These are phyloP conservation scores for Ocimum tenuiflorum DNA, from an alignment of 257 asterid species.

Conservation along the genomic window DNA sequence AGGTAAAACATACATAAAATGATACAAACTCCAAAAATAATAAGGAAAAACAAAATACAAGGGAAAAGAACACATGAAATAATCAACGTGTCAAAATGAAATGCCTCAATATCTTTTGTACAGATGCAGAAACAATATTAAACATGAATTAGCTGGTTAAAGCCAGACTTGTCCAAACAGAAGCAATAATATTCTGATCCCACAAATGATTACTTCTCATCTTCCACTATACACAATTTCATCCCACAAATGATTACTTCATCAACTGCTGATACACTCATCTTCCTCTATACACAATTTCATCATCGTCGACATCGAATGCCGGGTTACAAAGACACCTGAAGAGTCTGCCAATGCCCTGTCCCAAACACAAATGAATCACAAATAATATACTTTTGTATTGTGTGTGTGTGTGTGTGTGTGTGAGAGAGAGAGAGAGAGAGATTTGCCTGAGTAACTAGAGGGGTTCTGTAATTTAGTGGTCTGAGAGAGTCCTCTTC, in stretches of 20 bases:
- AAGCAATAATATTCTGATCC: not conserved
- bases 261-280: conserved; percentile 16
- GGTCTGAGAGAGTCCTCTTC: conserved; percentile 62
- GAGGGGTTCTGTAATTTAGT: conserved; percentile 64
- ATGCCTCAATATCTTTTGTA: not conserved
- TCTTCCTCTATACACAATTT: conserved; percentile 77
- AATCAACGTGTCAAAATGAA: no score
- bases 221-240: no score
- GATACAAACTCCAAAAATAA: not conserved
- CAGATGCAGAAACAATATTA: not conserved
- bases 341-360: conserved; percentile 87
- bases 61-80: no score
- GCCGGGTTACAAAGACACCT: conserved; percentile 88
- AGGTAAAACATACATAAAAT: no score
- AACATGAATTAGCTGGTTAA: conserved; percentile 1
- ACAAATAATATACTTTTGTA: not conserved
- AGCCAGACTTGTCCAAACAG: not conserved
- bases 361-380: conserved; percentile 10
- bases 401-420: not conserved
- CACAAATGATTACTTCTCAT: not conserved
- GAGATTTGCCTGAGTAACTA: conserved; percentile 64
- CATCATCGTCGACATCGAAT: conserved; percentile 76
- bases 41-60: not conserved
- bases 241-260: no score
- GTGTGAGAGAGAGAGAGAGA: not conserved